Conservation (phyloP, 148 eudicot species). For the Rhododendron ovatum region DNA sequence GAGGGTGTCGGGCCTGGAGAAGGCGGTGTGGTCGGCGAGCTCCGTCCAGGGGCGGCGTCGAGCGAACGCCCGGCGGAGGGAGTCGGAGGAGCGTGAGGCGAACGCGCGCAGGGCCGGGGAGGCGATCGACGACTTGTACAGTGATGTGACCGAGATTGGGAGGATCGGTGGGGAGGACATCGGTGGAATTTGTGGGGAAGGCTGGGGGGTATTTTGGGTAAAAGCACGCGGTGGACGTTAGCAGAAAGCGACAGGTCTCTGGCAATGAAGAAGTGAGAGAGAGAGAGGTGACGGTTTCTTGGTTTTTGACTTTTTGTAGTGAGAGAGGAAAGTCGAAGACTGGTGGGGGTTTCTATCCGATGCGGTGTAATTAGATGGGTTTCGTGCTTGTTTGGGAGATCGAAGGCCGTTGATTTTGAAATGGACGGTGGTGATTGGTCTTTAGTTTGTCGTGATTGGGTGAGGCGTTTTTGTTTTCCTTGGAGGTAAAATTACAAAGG, state of each 20-base stretch:
- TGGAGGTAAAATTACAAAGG: too few relatives aligned
- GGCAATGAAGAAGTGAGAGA: not conserved
- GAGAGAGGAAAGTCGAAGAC: not conserved
- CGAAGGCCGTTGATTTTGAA: not conserved
- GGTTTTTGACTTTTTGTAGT: not conserved
- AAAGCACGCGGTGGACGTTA: not conserved
- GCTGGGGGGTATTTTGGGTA: not conserved
- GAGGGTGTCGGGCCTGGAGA: slow-evolving; percentile 60
- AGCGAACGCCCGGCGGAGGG: slow-evolving; percentile 50
- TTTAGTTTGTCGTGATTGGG: not conserved
- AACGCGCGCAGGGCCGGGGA: slow-evolving; percentile 63
- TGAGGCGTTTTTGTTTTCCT: not conserved
- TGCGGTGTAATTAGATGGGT: not conserved
- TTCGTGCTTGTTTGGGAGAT: not conserved
- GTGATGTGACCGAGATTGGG: slow-evolving; percentile 34
- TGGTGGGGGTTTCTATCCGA: not conserved
- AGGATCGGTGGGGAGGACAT: slow-evolving; percentile 55
- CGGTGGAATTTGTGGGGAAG: slow-evolving; percentile 15
- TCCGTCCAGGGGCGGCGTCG: slow-evolving; percentile 76
- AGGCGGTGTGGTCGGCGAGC: slow-evolving; percentile 58
- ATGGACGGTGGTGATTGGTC: not conserved
- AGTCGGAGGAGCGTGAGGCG: slow-evolving; percentile 37
- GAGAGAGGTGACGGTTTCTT: not conserved
- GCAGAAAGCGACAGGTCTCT: not conserved
- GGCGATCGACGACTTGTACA: slow-evolving; percentile 33